Base-by-base conservation (phyloP, 2,329 filamentous ascomycete genomes). In the Fusarium drepaniforme region DNA sequence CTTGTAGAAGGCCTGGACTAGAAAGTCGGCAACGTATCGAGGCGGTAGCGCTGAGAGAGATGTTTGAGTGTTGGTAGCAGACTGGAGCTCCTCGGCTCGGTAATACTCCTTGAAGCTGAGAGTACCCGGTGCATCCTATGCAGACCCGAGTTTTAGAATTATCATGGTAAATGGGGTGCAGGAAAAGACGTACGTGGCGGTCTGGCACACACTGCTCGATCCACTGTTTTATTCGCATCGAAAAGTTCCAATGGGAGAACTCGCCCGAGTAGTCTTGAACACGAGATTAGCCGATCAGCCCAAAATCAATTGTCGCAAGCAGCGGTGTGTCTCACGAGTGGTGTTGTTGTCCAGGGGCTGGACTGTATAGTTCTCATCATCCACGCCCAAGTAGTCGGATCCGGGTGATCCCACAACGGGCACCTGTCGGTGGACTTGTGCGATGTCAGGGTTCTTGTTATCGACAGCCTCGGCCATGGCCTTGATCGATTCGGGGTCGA, bases 231-330 rank as follows among this genome's bases (percentile, higher is more conserved):
- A 87, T 84, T 46, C 85, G 80, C 85, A 87, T 87, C 46, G 86
- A 88, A 74, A 88, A 88, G 71, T 88, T 88, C 85, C 86, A 88
- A 66, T 88, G 86, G 2, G 86, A 88, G 73, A 88, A 88, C 71
- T 88, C 86, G 11, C 86, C 86, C 1, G 86, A 88, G 68, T 87
- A 88, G 64, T 88, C 86, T 88, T 49, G 6, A 7, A 42, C 5
- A 16, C 1, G 28, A 53, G 15, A 49, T 78, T 68, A 44, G 66
- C 46, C 37, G 70, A 38, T 58, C 67, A 65, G 28, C 73, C 58
- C 12, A 64, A 53, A 53, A 18, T 4, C 46, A 37, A 30, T 38
- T 57, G 51, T 53, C 53, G 30, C 18, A 64, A 66, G n/a, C 44
- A 60, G 38, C 66, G 62, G 44, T 23, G 15, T 40, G 16, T 72